phyloP scores from a whole-genome alignment of 352 stramenopile species.

The Aphanomyces cochlioides region DNA sequence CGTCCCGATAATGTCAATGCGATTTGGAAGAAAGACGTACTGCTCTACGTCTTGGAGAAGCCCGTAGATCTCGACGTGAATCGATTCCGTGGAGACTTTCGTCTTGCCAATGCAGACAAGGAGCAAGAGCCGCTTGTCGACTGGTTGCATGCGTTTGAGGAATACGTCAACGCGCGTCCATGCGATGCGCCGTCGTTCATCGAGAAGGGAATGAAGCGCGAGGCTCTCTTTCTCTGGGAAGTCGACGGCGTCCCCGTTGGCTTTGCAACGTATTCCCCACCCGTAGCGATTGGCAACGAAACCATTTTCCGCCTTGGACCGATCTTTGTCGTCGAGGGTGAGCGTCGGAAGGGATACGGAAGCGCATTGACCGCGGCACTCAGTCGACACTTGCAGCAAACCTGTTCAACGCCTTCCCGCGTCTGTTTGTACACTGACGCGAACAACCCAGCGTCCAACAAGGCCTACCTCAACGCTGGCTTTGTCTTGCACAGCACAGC shows the following conservation, averaged over 20 bases:
- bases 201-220: not conserved
- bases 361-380: conserved; percentile 21
- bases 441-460: conserved; percentile 22
- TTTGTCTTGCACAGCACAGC: conserved; percentile 15
- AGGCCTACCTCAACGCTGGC: conserved; percentile 15
- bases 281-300: conserved; percentile 4
- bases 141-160: not conserved
- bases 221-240: conserved; percentile 16
- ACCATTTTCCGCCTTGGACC: conserved; percentile 15
- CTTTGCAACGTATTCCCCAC: conserved; percentile 1
- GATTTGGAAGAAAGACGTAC: not conserved
- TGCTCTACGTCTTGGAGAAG: conserved; percentile 1
- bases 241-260: conserved; percentile 11
- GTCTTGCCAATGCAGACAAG: not conserved
- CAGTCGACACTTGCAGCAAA: not conserved
- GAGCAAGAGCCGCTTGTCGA: not conserved
- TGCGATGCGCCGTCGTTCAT: not conserved
- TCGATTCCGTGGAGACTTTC: not conserved
- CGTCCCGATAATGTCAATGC: too few species aligned
- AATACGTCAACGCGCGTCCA: not conserved
- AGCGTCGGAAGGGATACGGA: conserved; percentile 17
- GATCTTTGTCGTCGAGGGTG: not conserved
- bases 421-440: conserved; percentile 17
- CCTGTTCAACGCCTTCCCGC: not conserved
- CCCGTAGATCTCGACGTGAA: not conserved